Percentiles rank a stretch among this genome's conserved stretches.
phyloP scores from a whole-genome alignment of 257 asterid genomes.

The Datura wrightii region DNA sequence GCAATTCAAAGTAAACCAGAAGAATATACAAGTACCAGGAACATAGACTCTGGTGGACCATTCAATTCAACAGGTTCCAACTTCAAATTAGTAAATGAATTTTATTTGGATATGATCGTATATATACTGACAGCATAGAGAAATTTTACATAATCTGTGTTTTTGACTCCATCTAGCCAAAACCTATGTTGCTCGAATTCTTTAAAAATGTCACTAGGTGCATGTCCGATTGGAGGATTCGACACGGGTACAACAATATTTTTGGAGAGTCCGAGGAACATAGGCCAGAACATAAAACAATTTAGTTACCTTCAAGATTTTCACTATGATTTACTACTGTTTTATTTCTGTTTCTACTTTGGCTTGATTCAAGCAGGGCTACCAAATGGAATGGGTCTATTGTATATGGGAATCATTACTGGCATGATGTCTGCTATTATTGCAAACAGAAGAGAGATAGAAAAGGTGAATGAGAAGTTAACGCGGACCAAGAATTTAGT shows the following conservation, averaged over 20 bases:
- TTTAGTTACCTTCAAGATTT: background rate
- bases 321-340: background rate
- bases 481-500: conserved; percentile 57
- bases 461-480: conserved; percentile 54
- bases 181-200: background rate
- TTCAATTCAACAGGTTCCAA: conserved; percentile 47
- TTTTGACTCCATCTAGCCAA: background rate
- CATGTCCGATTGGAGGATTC: background rate
- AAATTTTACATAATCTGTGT: background rate
- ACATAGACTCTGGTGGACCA: conserved; percentile 24
- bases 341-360: background rate
- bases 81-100: background rate
- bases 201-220: background rate
- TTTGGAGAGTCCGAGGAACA: background rate
- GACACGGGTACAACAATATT: background rate
- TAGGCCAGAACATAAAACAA: background rate
- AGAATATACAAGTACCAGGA: conserved; percentile 28
- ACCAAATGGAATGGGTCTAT: conserved; percentile 47
- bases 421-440: conserved; percentile 58
- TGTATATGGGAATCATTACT: conserved; percentile 59
- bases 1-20: conserved; percentile 35
- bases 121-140: background rate
- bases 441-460: conserved; percentile 52
- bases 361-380: conserved; percentile 41
- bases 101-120: background rate